Base-by-base conservation (phyloP, 495 filamentous ascomycete species). In the Penicillium soppii region DNA sequence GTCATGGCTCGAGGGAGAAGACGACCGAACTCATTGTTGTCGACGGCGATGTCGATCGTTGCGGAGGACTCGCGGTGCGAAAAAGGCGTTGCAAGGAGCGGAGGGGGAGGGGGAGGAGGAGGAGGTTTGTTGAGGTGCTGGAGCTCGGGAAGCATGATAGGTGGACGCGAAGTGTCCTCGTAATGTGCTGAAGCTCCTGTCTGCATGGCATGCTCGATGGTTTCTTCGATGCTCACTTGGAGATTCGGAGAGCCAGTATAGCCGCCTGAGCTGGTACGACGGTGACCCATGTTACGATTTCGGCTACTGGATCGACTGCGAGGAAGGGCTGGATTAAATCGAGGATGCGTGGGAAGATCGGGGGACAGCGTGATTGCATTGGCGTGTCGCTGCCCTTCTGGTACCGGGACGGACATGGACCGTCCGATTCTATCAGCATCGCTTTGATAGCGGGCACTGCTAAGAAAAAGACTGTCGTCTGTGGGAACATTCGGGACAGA, bases 61-160 rank as follows among this genome's bases (percentile, higher is more conserved):
- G 79, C 86, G 0, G 69, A 71, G 32, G 70, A 80, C 16, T 66
- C 70, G 43, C 69, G 70, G 22, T 75, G 76, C 4, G 75, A 73
- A 19, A 60, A 53, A 22, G 57, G 50, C 20, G 41, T 50, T 16
- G 56, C 52, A 2, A 59, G 43, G 15, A 65, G 52, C 29, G 57
- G 61, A 22, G 66, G 71, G 30, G 70, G 78, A 54, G 79, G 85
- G 44, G 68, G 81, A 43, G 82, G 80, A 30, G 78, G 87, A 1
- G 85, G 85, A 1, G 85, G 85, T 3, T 87, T 74, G 22, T 84
- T 83, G 7, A 96, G 79, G 68, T 96, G 91, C 62, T 91, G 87
- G n/a, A 95, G 81, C 56, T 96, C 88, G 43, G 85, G 84, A 32
- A 96, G 75, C 25, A 95, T 79, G 9, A 84, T 84, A 35, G 62